phyloP scores from a whole-genome alignment of 73 alveolate species.

The Tetrahymena malaccensis region DNA sequence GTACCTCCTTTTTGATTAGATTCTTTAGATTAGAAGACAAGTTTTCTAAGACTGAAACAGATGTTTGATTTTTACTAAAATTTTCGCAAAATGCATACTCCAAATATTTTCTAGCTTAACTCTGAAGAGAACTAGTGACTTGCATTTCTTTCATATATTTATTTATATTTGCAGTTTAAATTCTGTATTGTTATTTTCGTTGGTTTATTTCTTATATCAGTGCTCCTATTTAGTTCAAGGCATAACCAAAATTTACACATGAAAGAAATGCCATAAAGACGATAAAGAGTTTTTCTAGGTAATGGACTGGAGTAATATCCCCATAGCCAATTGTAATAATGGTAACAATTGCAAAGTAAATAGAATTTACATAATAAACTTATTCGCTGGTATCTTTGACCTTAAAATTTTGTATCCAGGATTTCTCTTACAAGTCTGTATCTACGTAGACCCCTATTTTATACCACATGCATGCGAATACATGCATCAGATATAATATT shows the following conservation, averaged over 20 bases:
- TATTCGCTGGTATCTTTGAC: neutral
- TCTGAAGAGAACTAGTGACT: neutral
- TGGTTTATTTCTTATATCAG: neutral
- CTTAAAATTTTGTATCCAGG: neutral
- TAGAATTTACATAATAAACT: neutral
- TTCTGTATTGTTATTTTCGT: neutral
- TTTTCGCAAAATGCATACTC: neutral
- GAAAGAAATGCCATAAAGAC: neutral
- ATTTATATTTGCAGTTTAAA: neutral
- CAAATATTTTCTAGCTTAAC: neutral
- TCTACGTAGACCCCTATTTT: neutral
- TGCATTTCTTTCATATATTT: neutral
- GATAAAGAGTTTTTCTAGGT: neutral
- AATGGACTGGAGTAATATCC: neutral
- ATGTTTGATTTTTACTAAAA: neutral
- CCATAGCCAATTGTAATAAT: neutral
- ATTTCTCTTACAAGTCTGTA: neutral
- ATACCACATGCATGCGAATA: neutral
- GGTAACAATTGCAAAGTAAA: neutral
- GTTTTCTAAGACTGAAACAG: neutral
- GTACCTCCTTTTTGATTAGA: neutral
- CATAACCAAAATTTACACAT: neutral
- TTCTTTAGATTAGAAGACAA: neutral
- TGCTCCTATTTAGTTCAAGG: neutral
- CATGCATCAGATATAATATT: neutral